phyloP scores from a whole-genome alignment of 305 asterid genomes.

The Coffea humblotiana region DNA sequence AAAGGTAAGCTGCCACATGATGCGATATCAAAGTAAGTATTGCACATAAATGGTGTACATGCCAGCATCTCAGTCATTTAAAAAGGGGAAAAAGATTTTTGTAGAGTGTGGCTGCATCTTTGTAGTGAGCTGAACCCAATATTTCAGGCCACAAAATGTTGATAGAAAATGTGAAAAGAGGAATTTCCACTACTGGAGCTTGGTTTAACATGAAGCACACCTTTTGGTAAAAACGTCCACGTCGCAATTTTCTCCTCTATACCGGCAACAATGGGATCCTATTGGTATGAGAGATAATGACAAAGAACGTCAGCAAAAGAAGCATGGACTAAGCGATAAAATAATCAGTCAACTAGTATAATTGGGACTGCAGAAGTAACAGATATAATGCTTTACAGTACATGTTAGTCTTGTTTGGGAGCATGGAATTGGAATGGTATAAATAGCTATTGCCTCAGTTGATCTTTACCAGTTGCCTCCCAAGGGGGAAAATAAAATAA shows the following conservation, averaged over 20 bases:
- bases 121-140: background rate
- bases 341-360: no score
- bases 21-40: background rate
- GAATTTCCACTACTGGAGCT: background rate
- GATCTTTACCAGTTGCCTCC: no score
- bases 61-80: background rate
- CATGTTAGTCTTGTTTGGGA: no score
- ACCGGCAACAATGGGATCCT: conserved; percentile 93
- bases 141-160: background rate
- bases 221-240: conserved; percentile 96
- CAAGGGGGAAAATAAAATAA: background rate
- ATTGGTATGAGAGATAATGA: conserved; percentile 13
- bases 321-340: no score
- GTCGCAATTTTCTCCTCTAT: conserved; percentile 94
- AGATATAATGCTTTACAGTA: no score
- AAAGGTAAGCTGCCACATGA: background rate
- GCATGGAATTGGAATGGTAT: no score
- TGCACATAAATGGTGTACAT: background rate
- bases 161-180: background rate
- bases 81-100: background rate
- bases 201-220: conserved; percentile 27
- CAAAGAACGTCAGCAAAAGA: background rate
- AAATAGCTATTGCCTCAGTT: no score
- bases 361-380: no score
- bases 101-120: background rate